phyloP scores from a whole-genome alignment of 2,329 filamentous ascomycete genomes.

The Saccharata proteae region DNA sequence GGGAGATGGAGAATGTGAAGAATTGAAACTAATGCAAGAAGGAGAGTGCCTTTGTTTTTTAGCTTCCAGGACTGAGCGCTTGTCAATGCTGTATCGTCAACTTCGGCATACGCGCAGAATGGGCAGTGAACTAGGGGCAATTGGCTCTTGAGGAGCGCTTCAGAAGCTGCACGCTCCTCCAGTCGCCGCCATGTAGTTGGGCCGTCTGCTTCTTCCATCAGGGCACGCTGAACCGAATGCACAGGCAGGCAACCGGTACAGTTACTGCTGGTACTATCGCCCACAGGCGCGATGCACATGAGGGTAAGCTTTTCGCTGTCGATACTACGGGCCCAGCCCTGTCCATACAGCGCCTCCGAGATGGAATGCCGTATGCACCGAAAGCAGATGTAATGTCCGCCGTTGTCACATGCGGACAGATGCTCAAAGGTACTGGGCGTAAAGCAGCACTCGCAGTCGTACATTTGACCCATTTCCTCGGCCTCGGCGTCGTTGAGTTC shows the following conservation, averaged over 20 bases:
- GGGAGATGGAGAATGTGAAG: constrained; percentile 42
- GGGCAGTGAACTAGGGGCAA: constrained; percentile 73
- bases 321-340: constrained; percentile 78
- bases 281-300: constrained; percentile 67
- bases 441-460: constrained; percentile 73
- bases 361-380: constrained; percentile 71
- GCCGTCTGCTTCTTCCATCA: constrained; percentile 57
- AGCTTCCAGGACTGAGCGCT: constrained; percentile 11
- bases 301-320: constrained; percentile 61
- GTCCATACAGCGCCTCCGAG: constrained; percentile 82
- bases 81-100: constrained; percentile 42
- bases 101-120: constrained; percentile 84
- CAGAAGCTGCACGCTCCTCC: constrained; percentile 66
- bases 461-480: constrained; percentile 33
- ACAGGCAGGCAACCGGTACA: constrained; percentile 64
- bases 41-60: constrained; percentile 37
- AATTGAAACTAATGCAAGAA: not conserved
- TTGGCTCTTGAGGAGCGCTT: constrained; percentile 59
- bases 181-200: constrained; percentile 61
- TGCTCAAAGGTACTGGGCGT: constrained; percentile 59
- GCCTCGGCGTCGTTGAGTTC: constrained; percentile 38
- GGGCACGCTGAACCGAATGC: constrained; percentile 58
- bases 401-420: constrained; percentile 56
- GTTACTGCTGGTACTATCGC: constrained; percentile 30
- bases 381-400: constrained; percentile 66